Conservation (phyloP, 2,329 filamentous ascomycete genomes). For the Diaporthe sp. region DNA sequence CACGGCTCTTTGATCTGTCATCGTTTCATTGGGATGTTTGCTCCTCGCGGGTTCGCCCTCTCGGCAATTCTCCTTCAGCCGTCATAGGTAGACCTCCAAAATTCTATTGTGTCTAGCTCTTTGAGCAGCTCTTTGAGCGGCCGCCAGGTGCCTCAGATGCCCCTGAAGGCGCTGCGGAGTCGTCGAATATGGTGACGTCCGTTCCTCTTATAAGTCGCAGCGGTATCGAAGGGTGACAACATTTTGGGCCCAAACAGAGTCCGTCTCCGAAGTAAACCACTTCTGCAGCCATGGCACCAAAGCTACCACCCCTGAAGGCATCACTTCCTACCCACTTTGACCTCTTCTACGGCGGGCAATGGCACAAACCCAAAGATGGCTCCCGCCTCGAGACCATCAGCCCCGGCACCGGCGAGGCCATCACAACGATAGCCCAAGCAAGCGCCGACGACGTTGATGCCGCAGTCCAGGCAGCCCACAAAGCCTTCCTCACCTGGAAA, state of each 20-base stretch:
- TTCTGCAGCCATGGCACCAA: background rate
- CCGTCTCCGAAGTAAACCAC: background rate
- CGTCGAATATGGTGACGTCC: background rate
- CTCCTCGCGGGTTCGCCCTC: background rate
- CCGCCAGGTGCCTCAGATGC: background rate
- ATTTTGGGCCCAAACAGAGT: too few relatives aligned
- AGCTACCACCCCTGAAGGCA: constrained; percentile 7
- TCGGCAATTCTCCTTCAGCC: background rate
- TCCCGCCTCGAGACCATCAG: background rate
- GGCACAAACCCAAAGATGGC: background rate
- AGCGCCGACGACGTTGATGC: constrained; percentile 37
- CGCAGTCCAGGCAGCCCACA: constrained; percentile 36
- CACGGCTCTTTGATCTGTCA: background rate
- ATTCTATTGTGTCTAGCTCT: background rate
- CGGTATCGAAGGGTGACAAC: background rate
- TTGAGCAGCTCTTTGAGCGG: background rate
- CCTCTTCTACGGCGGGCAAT: background rate
- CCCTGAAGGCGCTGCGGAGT: background rate
- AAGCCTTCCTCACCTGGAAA: constrained; percentile 35
- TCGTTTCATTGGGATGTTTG: background rate
- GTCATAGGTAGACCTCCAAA: background rate
- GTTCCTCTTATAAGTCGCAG: background rate
- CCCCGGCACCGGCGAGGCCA: constrained; percentile 5
- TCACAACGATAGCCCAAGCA: background rate
- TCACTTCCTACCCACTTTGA: constrained; percentile 8